phyloP scores from a whole-genome alignment of 1,139 yeast genomes.

The Debaryomyces robertsiae region DNA sequence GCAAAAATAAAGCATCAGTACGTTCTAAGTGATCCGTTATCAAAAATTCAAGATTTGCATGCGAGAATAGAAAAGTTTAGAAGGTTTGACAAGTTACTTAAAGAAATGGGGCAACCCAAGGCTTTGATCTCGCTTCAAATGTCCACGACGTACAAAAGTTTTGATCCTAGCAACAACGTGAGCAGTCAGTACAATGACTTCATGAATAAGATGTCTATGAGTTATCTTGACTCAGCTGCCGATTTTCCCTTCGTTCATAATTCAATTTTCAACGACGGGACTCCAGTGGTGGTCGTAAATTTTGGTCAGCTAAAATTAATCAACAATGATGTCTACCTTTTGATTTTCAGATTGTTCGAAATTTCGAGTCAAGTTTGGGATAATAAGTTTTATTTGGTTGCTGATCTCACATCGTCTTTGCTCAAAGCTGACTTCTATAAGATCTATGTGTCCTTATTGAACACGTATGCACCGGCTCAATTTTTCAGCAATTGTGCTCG shows the following conservation, averaged over 20 bases:
- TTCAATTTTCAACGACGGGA: constrained; percentile 70
- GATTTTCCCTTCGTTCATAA: constrained; percentile 59
- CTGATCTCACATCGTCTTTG: constrained; percentile 65
- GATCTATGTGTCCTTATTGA: constrained; percentile 34
- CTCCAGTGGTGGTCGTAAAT: constrained; percentile 65
- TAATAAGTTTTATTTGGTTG: constrained; percentile 59
- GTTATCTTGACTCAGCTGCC: constrained; percentile 48
- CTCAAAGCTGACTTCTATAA: constrained; percentile 39
- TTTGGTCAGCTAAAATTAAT: constrained; percentile 44
- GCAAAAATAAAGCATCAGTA: constrained; percentile 50
- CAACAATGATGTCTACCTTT: constrained; percentile 54
- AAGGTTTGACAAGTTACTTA: constrained; percentile 32
- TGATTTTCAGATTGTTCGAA: constrained; percentile 66
- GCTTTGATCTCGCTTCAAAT: constrained; percentile 53
- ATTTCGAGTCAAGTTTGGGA: constrained; percentile 76
- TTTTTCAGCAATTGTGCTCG: constrained; percentile 57
- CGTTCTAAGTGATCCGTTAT: constrained; percentile 27
- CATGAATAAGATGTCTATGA: constrained; percentile 67
- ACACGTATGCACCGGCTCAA: constrained; percentile 49
- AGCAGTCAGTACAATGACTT: constrained; percentile 66
- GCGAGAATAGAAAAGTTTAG: constrained; percentile 30
- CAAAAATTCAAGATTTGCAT: constrained; percentile 24
- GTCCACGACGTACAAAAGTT: constrained; percentile 49
- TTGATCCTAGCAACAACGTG: constrained; percentile 44
- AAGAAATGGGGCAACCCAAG: constrained; percentile 43